Base-by-base conservation (phyloP, 2,329 filamentous ascomycete species). In the Huntiella moniliformis region DNA sequence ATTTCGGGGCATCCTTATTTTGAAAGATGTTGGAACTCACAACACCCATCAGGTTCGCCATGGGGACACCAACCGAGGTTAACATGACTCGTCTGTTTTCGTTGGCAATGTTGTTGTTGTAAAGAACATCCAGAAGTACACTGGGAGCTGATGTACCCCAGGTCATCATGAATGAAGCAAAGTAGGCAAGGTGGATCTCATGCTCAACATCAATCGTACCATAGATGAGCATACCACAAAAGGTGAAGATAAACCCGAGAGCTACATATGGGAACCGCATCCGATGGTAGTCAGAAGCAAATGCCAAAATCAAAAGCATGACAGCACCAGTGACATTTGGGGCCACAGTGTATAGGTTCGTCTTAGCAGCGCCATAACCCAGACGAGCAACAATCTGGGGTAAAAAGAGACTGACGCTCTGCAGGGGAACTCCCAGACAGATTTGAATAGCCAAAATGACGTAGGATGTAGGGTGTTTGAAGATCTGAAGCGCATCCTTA, bases 71-170 rank as follows among this genome's bases (percentile, higher is more conserved):
- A 13, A 86, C 70, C 22, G 74, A 77, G 0, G 81, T 86, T 11
- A 85, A 64, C 0, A 77, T 67, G 4, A 84, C 68, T 40, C 82
- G 76, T 34, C 76, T 73, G 48, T 78, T 77, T 59, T 87, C 82
- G 54, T 87, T 72, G 1, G 81, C 80, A 47, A 85, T 72, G 57
- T 88, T 88, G 65, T 87, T 87, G 62, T 83, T 87, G 62, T 85
- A 86, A 77, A 57, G 64, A 22, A 47, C 74, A 66, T 52, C 75
- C 63, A 78, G 64, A 10, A 87, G 65, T 6, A 86, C 80, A 0
- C 74, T 81, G 0, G 82, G 81, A 0, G 81, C 80, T 1, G 75
- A 78, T 0, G 79, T 84, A 12, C 82, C 82, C 76, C 79, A 85
- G 8, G 76, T 80, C 79, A 86, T 84, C 77, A 86, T 81, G 58